Base-by-base conservation (phyloP, 2,329 filamentous ascomycete species). In the Colletotrichum plurivorum region DNA sequence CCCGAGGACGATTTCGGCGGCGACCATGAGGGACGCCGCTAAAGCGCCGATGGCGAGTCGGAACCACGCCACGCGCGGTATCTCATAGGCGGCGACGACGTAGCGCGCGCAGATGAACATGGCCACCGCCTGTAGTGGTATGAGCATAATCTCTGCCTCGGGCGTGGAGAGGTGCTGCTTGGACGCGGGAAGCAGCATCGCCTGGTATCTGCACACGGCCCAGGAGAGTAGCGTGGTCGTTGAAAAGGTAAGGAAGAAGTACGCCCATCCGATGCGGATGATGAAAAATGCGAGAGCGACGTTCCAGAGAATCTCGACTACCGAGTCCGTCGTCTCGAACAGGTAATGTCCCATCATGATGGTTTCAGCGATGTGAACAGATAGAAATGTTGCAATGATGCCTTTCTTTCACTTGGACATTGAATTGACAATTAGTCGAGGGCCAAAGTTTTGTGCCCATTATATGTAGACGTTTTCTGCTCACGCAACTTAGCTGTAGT, bases 261-360 rank as follows among this genome's bases (percentile, higher is more conserved):
- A 80, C 57, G 74, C 66, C 53, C 77, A 71, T 27, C 75, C 76
- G 49, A 79, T 73, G 58, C 77, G 74, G 57, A 79, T 45, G 71
- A 79, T 72, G 73, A 80, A 81, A 63, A 79, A 74, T 43, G 75
- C 74, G 13, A 82, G 73, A 48, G 78, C 76, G 18, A 81, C 71
- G 71, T 81, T 77, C 79, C 79, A 82, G 62, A 82, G 74, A 57
- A 81, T 58, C 46, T 80, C 78, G 59, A 82, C 75, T 41, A 80
- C 75, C 6, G 77, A 76, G 62, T 79, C 75, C 20, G 74, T 76
- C 6, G 78, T 78, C 51, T 78, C 73, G 62, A 80, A 78, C 48
- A 78, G 49, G 49, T 54, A 56, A 18, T 65, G 46, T 45, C 59
- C 62, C 22, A 39, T 68, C 56, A 56, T 70, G 3, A 13, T 27